Evolutionary conservation across 2,329 filamentous ascomycete genomes (phyloP), one percentile per base, ranked within the genome.

Genomic region (Biscogniauxia sp.): DNA sequence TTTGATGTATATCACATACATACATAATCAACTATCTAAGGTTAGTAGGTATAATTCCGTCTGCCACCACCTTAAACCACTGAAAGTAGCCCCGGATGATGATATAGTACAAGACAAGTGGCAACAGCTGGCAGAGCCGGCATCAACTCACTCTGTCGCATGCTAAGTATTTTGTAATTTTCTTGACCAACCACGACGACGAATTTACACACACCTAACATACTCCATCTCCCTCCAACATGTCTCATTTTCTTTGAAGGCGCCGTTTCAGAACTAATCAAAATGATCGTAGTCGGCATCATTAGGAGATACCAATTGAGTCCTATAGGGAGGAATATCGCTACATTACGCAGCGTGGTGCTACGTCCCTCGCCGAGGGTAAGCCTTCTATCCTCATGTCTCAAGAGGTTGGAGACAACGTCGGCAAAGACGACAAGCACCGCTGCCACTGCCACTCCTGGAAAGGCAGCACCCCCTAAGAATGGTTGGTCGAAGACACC

Each of bases 211-310:
- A 45, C 17, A n/a, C n/a, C n/a, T n/a, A n/a, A n/a, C n/a, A 2
- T 5, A 6, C 17, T 17, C 13, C 37, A 45, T 17, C 37, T 6
- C 37, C 37, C 37, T n/a, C 17, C 5, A n/a, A 2, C 13, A 45
- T 45, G 37, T 45, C 37, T n/a, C 17, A 45, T 45, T 45, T 45
- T n/a, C 6, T 45, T 45, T 45, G 7, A 45, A 17, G 11, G 17
- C 7, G n/a, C 6, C 15, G 11, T 4, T n/a, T n/a, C 7, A 6
- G 37, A n/a, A 15, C 57, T 53, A 2, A 64, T 64, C 11, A 69
- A 57, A 11, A 72, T 72, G 70, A 51, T 69, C 15, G 23, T 66
- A 15, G 50, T 66, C n/a, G 55, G 57, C 25, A 37, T 60, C 17
- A 41, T 70, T 8, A 64, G 66, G 56, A 63, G 60, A 19, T 32